These are phyloP conservation scores for Blastobotrys attinorum DNA, from an alignment of 805 yeast species.

Conservation along the genomic window DNA sequence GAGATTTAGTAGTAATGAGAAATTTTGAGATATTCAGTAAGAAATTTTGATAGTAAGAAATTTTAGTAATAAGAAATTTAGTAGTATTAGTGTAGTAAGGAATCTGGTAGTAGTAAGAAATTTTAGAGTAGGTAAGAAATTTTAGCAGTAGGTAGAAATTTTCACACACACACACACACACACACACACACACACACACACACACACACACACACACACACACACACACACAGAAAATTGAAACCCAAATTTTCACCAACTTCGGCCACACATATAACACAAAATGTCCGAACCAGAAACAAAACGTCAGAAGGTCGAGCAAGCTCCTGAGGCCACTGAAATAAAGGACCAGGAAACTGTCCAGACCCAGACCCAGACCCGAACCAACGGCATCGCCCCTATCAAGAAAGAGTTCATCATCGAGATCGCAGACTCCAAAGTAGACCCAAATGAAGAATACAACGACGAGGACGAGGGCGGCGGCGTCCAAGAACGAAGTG, in stretches of 20 bases:
- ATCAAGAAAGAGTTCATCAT: conserved; percentile 65
- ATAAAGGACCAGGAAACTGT: conserved; percentile 15
- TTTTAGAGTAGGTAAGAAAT: no score
- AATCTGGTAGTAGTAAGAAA: no score
- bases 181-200: no score
- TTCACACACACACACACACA: no score
- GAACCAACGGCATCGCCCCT: conserved; percentile 60
- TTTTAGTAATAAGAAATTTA: no score
- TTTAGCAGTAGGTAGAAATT: no score
- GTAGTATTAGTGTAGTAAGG: no score
- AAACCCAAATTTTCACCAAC: not conserved
- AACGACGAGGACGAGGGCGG: conserved; percentile 23
- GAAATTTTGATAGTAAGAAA: no score
- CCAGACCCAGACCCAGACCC: conserved; percentile 15
- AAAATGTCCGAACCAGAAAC: not conserved
- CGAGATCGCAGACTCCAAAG: conserved; percentile 11
- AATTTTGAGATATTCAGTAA: no score
- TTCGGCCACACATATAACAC: not conserved
- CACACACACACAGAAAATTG: no score
- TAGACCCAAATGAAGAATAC: conserved; percentile 9
- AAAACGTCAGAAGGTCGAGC: not conserved
- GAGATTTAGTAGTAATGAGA: no score
- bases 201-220: no score
- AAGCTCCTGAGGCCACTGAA: conserved; percentile 22
- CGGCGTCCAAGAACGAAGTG: conserved; percentile 26